Conservation (phyloP, 352 stramenopile genomes). For the Pythium scleroteichum region DNA sequence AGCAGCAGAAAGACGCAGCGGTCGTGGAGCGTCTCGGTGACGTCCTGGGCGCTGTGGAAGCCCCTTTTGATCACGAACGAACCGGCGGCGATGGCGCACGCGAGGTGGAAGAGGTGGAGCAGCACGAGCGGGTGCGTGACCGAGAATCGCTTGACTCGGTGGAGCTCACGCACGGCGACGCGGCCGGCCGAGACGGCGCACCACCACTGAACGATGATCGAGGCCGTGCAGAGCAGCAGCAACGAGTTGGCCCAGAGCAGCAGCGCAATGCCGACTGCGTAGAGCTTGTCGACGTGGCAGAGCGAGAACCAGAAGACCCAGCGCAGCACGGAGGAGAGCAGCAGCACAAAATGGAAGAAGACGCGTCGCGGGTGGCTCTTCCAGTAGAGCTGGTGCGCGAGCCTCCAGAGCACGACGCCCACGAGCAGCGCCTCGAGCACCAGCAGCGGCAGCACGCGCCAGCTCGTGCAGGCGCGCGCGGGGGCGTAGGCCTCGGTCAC, state of each 20-base stretch:
- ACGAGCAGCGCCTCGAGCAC: slow-evolving; percentile 45
- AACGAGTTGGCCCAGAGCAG: slow-evolving; percentile 67
- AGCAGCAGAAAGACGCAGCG: slow-evolving; percentile 29
- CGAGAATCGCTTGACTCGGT: slow-evolving; percentile 47
- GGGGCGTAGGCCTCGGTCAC: slow-evolving; percentile 21
- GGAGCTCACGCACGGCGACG: slow-evolving; percentile 48
- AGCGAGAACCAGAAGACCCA: slow-evolving; percentile 25
- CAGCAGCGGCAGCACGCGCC: slow-evolving; percentile 47
- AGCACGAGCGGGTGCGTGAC: slow-evolving; percentile 58
- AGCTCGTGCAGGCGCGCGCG: slow-evolving; percentile 41
- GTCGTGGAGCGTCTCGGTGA: slow-evolving; percentile 31
- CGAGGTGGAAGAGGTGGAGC: slow-evolving; percentile 56
- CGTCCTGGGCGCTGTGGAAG: slow-evolving; percentile 21
- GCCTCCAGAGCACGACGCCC: slow-evolving; percentile 52
- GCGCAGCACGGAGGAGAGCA: slow-evolving; percentile 11
- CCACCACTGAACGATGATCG: slow-evolving; percentile 72
- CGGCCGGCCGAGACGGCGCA: slow-evolving; percentile 54
- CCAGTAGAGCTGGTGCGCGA: slow-evolving; percentile 63
- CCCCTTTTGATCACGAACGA: slow-evolving; percentile 35
- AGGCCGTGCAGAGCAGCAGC: slow-evolving; percentile 61
- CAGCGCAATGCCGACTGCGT: slow-evolving; percentile 38
- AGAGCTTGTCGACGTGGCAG: slow-evolving; percentile 27
- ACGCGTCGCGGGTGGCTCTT: slow-evolving; percentile 56
- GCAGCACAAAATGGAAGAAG: slow-evolving; percentile 55
- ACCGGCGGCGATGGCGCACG: slow-evolving; percentile 35